Base-by-base conservation (phyloP, 2,329 filamentous ascomycete species). In the Calycina marina region DNA sequence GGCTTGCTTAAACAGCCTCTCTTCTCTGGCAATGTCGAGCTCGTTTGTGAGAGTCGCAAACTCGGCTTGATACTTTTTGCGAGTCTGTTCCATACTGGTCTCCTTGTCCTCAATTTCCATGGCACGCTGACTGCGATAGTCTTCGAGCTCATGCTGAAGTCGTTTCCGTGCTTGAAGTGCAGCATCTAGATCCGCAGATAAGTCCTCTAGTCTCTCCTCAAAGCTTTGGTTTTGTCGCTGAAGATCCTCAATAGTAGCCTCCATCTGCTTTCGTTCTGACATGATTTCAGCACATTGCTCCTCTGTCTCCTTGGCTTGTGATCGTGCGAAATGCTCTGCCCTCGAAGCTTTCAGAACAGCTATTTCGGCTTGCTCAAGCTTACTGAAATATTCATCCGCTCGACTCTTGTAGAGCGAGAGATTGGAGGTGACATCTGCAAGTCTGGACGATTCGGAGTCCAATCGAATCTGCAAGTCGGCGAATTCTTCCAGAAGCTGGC, bases 51-150 rank as follows among this genome's bases (percentile, higher is more conserved):
- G 63, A 4, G 80, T 80, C 11, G 83, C 79, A 52, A 94, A 84
- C 55, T 98, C 88, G 25, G 77, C 71, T 54, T 96, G 90, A 54
- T 96, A 98, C 64, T 96, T 98, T 65, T 88, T 90, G 49, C 88
- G 74, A 26, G 88, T 94, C 57, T 96, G 88, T 58, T 98, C 90
- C 72, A 94, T 81, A 44, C 82, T 90, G 6, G 78, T 78, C 56
- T 96, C 88, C 56, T 90, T 94, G 57, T 98, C 88, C 56, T 96
- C 90, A 35, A 96, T 82, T 48, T 96, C 90, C 56, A 93, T 93
- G 36, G 86, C 86, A 28, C 88, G 75, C 56, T 94, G 86, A 52
- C 77, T 93, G 38, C 90, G 76, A 62, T 96, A 98, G 56, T 98
- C 88, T 56, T 96, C 88, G 3, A 98, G 77, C 60, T 98, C 88